These are phyloP conservation scores for Boletus vermiculosoides DNA, from an alignment of 768 basidiomycete genomes.

Conservation along the genomic window DNA sequence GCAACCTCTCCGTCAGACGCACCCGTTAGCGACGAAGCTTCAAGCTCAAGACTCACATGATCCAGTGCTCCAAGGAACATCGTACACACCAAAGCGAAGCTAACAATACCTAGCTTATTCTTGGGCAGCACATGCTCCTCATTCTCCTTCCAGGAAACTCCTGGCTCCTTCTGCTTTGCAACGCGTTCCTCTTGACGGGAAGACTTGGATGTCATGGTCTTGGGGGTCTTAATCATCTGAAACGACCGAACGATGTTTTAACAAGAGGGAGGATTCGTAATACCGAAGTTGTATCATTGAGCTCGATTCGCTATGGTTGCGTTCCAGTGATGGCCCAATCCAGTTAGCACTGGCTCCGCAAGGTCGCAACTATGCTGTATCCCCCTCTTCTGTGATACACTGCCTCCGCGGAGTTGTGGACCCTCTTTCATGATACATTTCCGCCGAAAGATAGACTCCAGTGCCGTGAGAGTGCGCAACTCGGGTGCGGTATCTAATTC, in stretches of 20 bases:
- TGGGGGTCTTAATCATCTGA: neutral
- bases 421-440: neutral
- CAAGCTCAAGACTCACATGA: conserved; percentile 39
- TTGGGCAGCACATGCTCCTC: conserved; percentile 53
- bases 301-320: neutral
- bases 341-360: neutral
- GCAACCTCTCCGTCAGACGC: neutral
- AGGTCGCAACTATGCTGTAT: neutral
- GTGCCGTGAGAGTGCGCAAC: neutral
- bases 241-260: neutral
- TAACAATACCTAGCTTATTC: conserved; percentile 21
- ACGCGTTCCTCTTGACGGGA: neutral
- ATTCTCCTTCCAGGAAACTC: conserved; percentile 48
- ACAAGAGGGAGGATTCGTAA: neutral
- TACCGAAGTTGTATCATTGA: neutral
- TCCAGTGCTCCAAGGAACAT: conserved; percentile 48
- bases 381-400: neutral
- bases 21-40: neutral
- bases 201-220: neutral
- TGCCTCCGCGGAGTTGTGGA: neutral
- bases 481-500: neutral
- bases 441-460: neutral
- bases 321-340: neutral
- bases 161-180: conserved; percentile 27
- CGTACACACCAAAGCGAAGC: conserved; percentile 26